Conservation (phyloP, 176 grass and related monocot genomes). For the Oryza glumipatula region DNA sequence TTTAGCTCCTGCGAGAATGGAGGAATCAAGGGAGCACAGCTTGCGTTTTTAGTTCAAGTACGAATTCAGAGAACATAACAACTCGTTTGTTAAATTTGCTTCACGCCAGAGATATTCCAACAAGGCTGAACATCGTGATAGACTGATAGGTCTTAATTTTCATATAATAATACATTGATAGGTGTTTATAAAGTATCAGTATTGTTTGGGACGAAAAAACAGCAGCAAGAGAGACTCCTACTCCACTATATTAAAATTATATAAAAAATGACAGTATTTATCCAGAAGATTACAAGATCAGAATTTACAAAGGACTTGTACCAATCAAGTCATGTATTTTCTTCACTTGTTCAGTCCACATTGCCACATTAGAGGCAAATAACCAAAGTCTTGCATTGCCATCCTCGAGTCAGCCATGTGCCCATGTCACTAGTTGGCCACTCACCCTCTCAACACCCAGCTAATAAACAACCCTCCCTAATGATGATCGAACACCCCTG, state of each 20-base stretch:
- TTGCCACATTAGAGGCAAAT: neutral
- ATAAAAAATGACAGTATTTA: too few relatives aligned
- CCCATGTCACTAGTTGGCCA: slow-evolving; percentile 42
- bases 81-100: too few relatives aligned
- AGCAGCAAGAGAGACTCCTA: too few relatives aligned
- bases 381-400: neutral
- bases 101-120: neutral
- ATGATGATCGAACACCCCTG: neutral
- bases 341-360: neutral
- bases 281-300: too few relatives aligned
- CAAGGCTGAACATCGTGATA: neutral
- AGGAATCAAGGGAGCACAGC: too few relatives aligned
- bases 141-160: too few relatives aligned
- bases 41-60: neutral
- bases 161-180: too few relatives aligned
- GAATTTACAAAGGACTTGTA: too few relatives aligned
- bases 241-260: too few relatives aligned
- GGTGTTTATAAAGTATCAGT: too few relatives aligned
- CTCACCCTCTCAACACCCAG: slow-evolving; percentile 5
- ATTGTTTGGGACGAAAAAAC: too few relatives aligned
- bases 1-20: neutral
- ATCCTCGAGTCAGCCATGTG: slow-evolving; percentile 41
- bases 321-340: neutral
- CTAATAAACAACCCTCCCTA: slow-evolving; percentile 32
- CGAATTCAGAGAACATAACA: neutral